phyloP scores from a whole-genome alignment of 129 eudicot species.

The Dittrichia graveolens region DNA sequence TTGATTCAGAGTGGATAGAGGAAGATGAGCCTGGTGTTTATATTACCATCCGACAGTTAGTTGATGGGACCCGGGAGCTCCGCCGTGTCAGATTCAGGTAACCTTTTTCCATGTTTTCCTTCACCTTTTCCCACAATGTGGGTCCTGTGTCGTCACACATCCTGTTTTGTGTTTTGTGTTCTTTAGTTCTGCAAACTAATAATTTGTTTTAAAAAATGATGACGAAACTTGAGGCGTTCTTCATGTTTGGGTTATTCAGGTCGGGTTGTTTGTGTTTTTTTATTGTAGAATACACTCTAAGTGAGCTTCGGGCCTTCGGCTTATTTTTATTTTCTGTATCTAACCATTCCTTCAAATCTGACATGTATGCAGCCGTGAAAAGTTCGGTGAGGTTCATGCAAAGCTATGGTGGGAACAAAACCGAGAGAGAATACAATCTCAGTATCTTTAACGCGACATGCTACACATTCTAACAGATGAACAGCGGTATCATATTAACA shows the following conservation, averaged over 20 bases:
- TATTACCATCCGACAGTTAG: constrained; percentile 55
- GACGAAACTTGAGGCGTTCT: no score
- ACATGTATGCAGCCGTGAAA: constrained; percentile 45
- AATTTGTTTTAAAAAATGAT: no score
- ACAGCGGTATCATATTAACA: constrained; percentile 5
- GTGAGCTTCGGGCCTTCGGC: no score
- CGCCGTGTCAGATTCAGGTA: constrained; percentile 74
- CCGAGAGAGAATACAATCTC: constrained; percentile 47
- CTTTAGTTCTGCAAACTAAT: no score
- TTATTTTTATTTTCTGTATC: no score
- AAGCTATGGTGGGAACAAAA: constrained; percentile 61
- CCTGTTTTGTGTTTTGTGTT: no score
- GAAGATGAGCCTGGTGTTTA: constrained; percentile 67
- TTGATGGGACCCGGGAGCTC: constrained; percentile 54
- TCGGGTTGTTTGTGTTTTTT: no score
- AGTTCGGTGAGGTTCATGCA: constrained; percentile 52
- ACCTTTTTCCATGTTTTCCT: background rate
- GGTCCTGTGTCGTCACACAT: no score
- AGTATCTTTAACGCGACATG: constrained; percentile 37
- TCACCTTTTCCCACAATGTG: no score
- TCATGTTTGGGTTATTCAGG: no score
- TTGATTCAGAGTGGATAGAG: constrained; percentile 65
- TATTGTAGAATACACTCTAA: no score
- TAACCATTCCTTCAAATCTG: no score
- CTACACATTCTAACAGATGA: constrained; percentile 25